A percentile compares a stretch with the other conserved stretches of the same genome.
phyloP scores from a whole-genome alignment of 2,329 filamentous ascomycete species.

The Penicillium verrucosum region DNA sequence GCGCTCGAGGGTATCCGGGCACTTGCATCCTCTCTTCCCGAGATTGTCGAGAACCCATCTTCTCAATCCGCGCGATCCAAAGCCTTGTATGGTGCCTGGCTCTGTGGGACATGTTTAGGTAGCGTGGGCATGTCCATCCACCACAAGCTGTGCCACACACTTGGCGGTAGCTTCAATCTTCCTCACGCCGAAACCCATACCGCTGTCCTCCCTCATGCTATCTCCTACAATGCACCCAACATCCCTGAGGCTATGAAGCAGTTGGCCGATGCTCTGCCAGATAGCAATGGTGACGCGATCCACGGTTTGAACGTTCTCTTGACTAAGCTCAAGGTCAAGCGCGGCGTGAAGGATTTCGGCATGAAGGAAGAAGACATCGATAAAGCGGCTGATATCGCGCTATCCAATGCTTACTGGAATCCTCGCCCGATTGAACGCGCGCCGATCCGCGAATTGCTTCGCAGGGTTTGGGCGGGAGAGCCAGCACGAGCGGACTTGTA shows the following conservation, averaged over 20 bases:
- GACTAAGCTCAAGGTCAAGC: slow-evolving; percentile 52
- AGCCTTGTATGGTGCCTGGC: slow-evolving; percentile 63
- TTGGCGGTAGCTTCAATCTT: slow-evolving; percentile 62
- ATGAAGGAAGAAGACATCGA: slow-evolving; percentile 62
- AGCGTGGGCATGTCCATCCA: slow-evolving; percentile 62
- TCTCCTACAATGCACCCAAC: slow-evolving; percentile 60
- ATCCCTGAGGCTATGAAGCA: slow-evolving; percentile 53
- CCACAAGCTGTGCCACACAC: slow-evolving; percentile 65
- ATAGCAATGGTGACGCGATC: slow-evolving; percentile 57
- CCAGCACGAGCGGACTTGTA: slow-evolving; percentile 53
- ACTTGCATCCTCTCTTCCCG: slow-evolving; percentile 54
- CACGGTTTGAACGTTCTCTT: slow-evolving; percentile 56
- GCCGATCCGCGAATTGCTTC: slow-evolving; percentile 54
- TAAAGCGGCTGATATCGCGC: slow-evolving; percentile 57
- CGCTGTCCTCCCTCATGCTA: slow-evolving; percentile 59
- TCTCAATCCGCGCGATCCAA: slow-evolving; percentile 48
- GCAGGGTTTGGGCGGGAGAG: slow-evolving; percentile 61
- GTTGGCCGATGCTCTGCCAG: slow-evolving; percentile 54
- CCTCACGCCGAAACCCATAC: slow-evolving; percentile 66
- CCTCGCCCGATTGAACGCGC: slow-evolving; percentile 53
- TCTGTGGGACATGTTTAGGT: slow-evolving; percentile 60
- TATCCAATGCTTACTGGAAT: slow-evolving; percentile 59
- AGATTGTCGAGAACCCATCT: slow-evolving; percentile 48
- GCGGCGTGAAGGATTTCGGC: slow-evolving; percentile 53
- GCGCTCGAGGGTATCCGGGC: slow-evolving; percentile 57